Evolutionary conservation across 2,329 filamentous ascomycete species (phyloP), one percentile per base, ranked within the genome.

Genomic region (Epichloe hybrida): DNA sequence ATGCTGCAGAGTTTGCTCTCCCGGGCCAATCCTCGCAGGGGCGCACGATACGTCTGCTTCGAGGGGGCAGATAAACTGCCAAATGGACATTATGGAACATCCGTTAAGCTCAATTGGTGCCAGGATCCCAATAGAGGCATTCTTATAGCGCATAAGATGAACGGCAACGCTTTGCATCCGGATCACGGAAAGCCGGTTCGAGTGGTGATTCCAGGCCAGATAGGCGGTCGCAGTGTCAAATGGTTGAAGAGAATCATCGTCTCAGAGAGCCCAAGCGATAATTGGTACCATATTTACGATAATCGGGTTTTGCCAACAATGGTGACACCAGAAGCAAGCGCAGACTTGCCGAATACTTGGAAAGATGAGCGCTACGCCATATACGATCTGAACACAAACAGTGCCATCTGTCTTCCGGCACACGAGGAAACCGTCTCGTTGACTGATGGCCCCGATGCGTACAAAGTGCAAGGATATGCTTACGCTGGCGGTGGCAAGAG

Each of bases 271-370:
- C 88, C 89, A 0, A 95, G 88, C 62, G 84, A 91, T 55, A 95
- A 94, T 62, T 95, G 88, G 88, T 95, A 95, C 60, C 90, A 96
- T 65, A 88, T 94, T 55, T 90, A 93, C 66, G 90, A 96, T 64
- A 96, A 96, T 63, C 75, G 88, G 52, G 88, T 96, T 1, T 69
- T 96, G 39, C 90, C 90, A 56, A 95, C 88, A 0, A 90, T 83
- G 76, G 75, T 95, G 15, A 84, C 83, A 11, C 88, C 90, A 0
- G 88, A 95, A 57, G 83, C 84, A 62, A 84, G 86, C 52, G 82
- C 83, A 2, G 79, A 84, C 55, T 73, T 89, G 49, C 79, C 81
- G 0, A 78, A 83, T 21, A 87, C 83, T 70, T 96, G 90, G 90
- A 83, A 73, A 59, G 90, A 96, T 62, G 89, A 95, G 56, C 77